Base-by-base conservation (phyloP, 768 basidiomycete genomes). In the Dentipellis fragilis region DNA sequence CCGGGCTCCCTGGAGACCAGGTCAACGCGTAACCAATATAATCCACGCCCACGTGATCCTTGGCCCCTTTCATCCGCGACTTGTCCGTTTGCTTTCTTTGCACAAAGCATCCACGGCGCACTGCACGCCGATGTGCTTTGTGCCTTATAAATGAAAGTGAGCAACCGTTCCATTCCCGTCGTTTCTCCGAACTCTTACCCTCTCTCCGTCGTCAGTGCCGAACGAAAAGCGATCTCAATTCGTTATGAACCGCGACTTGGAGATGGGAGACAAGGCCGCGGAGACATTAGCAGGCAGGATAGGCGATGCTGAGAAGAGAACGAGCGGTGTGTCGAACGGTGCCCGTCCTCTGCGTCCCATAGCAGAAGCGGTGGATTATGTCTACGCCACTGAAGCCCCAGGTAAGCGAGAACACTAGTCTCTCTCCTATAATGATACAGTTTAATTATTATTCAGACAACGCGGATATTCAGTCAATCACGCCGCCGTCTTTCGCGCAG, bases 401-500 rank as follows among this genome's bases (percentile, higher is more conserved):
- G 42, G 42, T 45, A 45, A 17, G 8, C 5, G 2, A 19, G n/a
- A 45, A 17, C 17, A 45, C 19, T 3, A 17, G n/a, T 17, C 2
- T 45, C 19, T 16, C 8, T 19, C 42, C 8, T 19, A 45, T 1
- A 16, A 16, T 10, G 14, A 11, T 19, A 45, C 29, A 29, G 29
- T 29, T 45, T 45, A 17, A n/a, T 45, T n/a, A 45, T n/a, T 17
- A n/a, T 45, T 45, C 19, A 19, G 19, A 16, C 42, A 17, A 45
- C n/a, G 19, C 42, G 6, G 42, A 45, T 19, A 45, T 45, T 19
- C 42, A 45, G 14, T 45, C 42, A n/a, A n/a, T 45, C n/a, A 40
- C 39, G n/a, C 52, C 52, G 17, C 52, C 49, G 12, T 48, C 47
- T 9, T 55, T 50, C 14, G 54, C 52, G 12, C 52, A 53, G 40